Percentiles rank a stretch among this genome's conserved stretches.
Evolutionary conservation across 768 basidiomycete species (phyloP).

Genomic region (Megacollybia marginata): DNA sequence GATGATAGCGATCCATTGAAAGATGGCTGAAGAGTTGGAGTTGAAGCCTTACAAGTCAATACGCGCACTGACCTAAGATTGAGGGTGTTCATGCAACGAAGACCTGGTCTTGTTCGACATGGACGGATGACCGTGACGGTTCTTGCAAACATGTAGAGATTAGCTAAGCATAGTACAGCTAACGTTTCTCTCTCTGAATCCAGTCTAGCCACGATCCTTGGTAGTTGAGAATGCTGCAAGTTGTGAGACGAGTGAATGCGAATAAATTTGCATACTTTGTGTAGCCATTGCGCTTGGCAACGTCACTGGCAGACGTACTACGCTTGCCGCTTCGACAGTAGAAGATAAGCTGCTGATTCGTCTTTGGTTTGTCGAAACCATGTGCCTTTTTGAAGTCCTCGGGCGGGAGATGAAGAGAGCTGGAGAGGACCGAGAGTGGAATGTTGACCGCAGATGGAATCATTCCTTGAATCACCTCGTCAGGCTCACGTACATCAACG

Average conservation of each 20-base stretch:
- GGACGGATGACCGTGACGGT: neutral
- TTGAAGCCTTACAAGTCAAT: constrained; percentile 1
- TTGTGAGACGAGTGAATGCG: neutral
- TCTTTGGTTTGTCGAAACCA: constrained; percentile 69
- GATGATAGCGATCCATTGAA: constrained; percentile 61
- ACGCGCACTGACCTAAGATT: constrained; percentile 39
- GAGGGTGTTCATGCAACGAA: constrained; percentile 26
- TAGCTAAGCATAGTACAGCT: too few relatives aligned
- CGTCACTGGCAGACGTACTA: constrained; percentile 73
- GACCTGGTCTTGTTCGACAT: constrained; percentile 40
- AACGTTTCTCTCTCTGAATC: constrained; percentile 44
- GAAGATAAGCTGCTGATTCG: constrained; percentile 72
- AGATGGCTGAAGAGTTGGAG: constrained; percentile 32
- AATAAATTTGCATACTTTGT: constrained; percentile 48
- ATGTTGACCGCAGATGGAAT: constrained; percentile 91
- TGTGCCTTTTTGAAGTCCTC: constrained; percentile 53
- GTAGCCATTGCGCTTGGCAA: constrained; percentile 76
- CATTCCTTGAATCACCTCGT: constrained; percentile 85
- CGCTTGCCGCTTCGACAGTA: constrained; percentile 89
- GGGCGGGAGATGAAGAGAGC: constrained; percentile 51
- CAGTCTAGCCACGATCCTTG: constrained; percentile 88
- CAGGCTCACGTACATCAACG: constrained; percentile 89
- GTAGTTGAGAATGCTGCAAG: constrained; percentile 59
- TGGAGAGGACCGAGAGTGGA: constrained; percentile 72
- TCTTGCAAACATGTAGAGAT: too few relatives aligned